phyloP scores from a whole-genome alignment of 2,329 filamentous ascomycete genomes.

The Aphanoascus verrucosus region DNA sequence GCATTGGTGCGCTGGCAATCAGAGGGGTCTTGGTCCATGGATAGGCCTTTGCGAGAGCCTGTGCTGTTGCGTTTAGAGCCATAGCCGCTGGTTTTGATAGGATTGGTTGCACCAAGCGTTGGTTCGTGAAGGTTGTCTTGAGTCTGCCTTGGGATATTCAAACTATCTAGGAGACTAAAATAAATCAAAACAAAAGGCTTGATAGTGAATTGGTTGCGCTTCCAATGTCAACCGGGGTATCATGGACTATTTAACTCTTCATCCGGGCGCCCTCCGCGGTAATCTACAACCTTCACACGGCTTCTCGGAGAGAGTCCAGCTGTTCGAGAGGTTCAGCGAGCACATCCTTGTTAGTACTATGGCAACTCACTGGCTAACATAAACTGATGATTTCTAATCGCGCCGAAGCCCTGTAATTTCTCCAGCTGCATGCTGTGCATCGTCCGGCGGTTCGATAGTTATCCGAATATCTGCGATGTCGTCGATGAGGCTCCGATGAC shows the following conservation, averaged over 20 bases:
- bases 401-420: no score
- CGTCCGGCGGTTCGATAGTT: no score
- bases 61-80: constrained; percentile 1
- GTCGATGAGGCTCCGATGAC: no score
- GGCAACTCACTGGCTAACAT: no score
- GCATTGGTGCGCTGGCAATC: constrained; percentile 58
- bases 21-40: constrained; percentile 50
- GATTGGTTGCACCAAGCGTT: no score
- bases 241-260: neutral
- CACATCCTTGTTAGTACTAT: no score
- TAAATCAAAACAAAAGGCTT: no score
- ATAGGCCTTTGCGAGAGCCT: constrained; percentile 28
- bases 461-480: no score
- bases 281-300: neutral
- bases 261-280: neutral
- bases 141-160: neutral
- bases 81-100: neutral
- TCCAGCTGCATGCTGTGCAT: no score
- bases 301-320: neutral
- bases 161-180: neutral
- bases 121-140: neutral
- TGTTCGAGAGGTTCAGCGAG: no score
- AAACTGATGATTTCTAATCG: no score
- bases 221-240: neutral
- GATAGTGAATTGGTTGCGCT: neutral